These are phyloP conservation scores for Colletotrichum eleusines DNA, from an alignment of 2,329 filamentous ascomycete species.

Conservation along the genomic window DNA sequence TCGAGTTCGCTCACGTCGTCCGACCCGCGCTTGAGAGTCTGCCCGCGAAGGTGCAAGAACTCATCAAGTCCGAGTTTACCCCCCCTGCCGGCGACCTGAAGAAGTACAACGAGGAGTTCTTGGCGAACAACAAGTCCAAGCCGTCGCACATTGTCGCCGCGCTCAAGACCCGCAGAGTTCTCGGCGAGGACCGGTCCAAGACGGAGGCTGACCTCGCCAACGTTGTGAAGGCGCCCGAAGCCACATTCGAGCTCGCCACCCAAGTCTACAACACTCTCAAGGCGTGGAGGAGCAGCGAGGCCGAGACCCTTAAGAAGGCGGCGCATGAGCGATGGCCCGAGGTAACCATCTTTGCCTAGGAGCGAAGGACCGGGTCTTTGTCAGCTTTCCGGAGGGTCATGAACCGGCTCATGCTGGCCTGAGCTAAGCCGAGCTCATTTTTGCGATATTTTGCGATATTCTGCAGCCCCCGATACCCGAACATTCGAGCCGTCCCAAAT, in stretches of 20 bases:
- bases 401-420: neutral
- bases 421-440: conserved; percentile 4
- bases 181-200: conserved; percentile 69
- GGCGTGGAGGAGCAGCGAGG: conserved; percentile 63
- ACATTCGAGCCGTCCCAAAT: neutral
- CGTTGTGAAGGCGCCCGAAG: conserved; percentile 64
- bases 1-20: conserved; percentile 75
- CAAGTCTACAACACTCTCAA: conserved; percentile 58
- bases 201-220: conserved; percentile 73
- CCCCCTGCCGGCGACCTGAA: conserved; percentile 54
- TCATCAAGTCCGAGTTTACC: conserved; percentile 76
- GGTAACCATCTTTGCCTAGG: conserved; percentile 59
- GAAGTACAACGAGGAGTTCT: conserved; percentile 75
- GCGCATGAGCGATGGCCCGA: conserved; percentile 64
- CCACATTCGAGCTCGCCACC: conserved; percentile 68
- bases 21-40: conserved; percentile 70
- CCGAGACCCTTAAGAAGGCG: conserved; percentile 61
- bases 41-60: conserved; percentile 73
- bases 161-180: conserved; percentile 68
- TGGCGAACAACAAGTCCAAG: conserved; percentile 71
- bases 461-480: conserved; percentile 17
- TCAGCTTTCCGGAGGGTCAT: neutral
- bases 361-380: neutral
- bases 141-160: conserved; percentile 72
- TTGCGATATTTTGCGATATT: neutral